Conservation (phyloP, 164 flowering plant species). For the Aristolochia fimbriata region DNA sequence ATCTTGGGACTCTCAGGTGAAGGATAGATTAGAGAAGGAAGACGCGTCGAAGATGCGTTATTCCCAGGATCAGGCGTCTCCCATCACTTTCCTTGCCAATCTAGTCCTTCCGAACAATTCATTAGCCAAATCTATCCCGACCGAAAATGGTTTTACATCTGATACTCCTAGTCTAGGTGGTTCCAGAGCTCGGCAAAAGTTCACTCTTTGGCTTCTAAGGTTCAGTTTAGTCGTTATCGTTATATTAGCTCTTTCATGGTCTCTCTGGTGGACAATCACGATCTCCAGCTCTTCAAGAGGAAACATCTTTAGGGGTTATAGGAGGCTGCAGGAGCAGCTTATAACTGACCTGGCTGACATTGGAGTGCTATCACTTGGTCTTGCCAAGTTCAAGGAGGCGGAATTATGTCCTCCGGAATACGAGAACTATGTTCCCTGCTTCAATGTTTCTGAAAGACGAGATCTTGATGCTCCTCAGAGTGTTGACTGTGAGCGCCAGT, state of each 20-base stretch:
- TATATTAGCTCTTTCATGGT: conserved; percentile 67
- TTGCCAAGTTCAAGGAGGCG: conserved; percentile 54
- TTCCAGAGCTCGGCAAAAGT: conserved; percentile 47
- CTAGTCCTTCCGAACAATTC: conserved; percentile 31
- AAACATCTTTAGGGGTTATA: conserved; percentile 45
- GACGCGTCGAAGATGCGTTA: conserved; percentile 24
- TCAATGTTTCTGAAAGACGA: conserved; percentile 54
- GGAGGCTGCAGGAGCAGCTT: conserved; percentile 73
- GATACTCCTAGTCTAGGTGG: conserved; percentile 35
- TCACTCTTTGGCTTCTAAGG: conserved; percentile 38
- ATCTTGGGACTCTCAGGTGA: conserved; percentile 57
- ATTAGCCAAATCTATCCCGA: conserved; percentile 30
- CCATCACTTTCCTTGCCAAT: conserved; percentile 35
- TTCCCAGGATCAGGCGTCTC: conserved; percentile 26
- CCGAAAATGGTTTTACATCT: conserved; percentile 52
- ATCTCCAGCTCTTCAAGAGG: conserved; percentile 57
- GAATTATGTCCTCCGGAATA: conserved; percentile 58
- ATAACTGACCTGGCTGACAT: conserved; percentile 72
- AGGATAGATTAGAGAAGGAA: conserved; percentile 47
- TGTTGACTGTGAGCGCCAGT: conserved; percentile 43
- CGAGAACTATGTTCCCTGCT: conserved; percentile 83
- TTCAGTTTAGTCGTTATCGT: conserved; percentile 53
- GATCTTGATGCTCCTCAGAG: conserved; percentile 38
- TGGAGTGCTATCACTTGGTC: conserved; percentile 66
- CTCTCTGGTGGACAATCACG: conserved; percentile 87